A percentile compares a stretch with the other conserved stretches of the same genome.
phyloP scores from a whole-genome alignment of 176 grass and related monocot genomes.

The Eleusine coracana region DNA sequence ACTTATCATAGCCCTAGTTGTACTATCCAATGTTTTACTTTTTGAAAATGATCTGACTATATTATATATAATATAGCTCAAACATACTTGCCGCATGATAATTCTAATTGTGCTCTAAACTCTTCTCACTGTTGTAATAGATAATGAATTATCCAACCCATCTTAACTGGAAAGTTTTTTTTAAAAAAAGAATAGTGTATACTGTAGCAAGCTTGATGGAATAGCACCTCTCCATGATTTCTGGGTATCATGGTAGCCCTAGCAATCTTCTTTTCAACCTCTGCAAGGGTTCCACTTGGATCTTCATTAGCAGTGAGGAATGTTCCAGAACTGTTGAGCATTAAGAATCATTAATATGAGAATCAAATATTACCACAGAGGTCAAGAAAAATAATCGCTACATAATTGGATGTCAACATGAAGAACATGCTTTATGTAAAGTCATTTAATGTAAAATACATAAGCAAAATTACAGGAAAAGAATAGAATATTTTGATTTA shows the following conservation, averaged over 20 bases:
- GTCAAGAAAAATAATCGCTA: background rate
- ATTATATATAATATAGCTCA: too few relatives aligned
- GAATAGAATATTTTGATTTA: background rate
- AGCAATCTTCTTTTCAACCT: conserved; percentile 90
- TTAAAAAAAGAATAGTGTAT: background rate
- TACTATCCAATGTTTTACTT: too few relatives aligned
- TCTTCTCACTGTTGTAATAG: background rate
- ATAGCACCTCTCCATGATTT: conserved; percentile 81
- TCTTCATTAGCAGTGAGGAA: conserved; percentile 89
- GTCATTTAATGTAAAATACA: background rate
- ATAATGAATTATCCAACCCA: background rate
- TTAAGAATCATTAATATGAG: conserved; percentile 1
- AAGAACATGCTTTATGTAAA: conserved; percentile 2
- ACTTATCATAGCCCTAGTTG: too few relatives aligned
- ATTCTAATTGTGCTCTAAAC: too few relatives aligned
- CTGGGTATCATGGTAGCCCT: conserved; percentile 88
- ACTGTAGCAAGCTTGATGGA: background rate
- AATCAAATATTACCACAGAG: background rate
- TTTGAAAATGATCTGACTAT: too few relatives aligned
- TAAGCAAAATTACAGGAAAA: background rate
- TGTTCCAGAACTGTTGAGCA: conserved; percentile 83
- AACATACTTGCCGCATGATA: too few relatives aligned
- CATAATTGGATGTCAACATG: conserved; percentile 2
- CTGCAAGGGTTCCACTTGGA: conserved; percentile 65
- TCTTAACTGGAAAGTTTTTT: background rate